Base-by-base conservation (phyloP, 768 basidiomycete species). In the Amanita brunnescens region DNA sequence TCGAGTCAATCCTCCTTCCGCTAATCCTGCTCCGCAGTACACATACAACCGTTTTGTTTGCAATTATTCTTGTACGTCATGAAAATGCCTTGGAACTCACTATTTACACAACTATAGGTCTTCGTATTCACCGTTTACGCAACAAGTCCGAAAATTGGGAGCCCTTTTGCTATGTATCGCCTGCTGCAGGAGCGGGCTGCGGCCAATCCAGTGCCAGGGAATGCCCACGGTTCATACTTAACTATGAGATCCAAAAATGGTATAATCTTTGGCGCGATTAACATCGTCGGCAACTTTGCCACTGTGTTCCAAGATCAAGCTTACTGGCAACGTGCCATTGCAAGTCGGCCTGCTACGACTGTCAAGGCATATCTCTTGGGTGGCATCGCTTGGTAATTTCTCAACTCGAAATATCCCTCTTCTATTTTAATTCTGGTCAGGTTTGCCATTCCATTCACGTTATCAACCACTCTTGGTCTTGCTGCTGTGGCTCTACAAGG, bases 281-380 rank as follows among this genome's bases (percentile, higher is more conserved):
- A 92, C 64, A 78, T 91, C 57, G 81, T 88, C 49, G 90, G 91
- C 2, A 91, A 92, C 64, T 91, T 91, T 58, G 75, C 72, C 9
- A 74, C 72, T 9, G 74, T 76, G 5, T 77, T 76, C 61, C 71
- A 76, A 55, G 76, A 77, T 57, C 83, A 88, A 60, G 85, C 88
- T 0, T 97, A 95, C 66, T 95, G 89, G 84, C 90, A 92, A 61
- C 78, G 91, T 10, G 92, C 92, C 1, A 91, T 96, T 61, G 93
- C 94, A 1, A 86, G 83, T 54, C 71, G 83, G 13, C 91, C 91
- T 0, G 83, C 80, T 1, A 83, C 77, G n/a, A 87, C 86, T 10
- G 91, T 94, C 53, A 93, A 92, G 65, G 93, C 88, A 0, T 97
- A 91, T 68, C 71, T 94, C 3, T 74, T 92, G 6, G 94, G 93